phyloP scores from a whole-genome alignment of 345 rosid species.

The Pistacia atlantica region DNA sequence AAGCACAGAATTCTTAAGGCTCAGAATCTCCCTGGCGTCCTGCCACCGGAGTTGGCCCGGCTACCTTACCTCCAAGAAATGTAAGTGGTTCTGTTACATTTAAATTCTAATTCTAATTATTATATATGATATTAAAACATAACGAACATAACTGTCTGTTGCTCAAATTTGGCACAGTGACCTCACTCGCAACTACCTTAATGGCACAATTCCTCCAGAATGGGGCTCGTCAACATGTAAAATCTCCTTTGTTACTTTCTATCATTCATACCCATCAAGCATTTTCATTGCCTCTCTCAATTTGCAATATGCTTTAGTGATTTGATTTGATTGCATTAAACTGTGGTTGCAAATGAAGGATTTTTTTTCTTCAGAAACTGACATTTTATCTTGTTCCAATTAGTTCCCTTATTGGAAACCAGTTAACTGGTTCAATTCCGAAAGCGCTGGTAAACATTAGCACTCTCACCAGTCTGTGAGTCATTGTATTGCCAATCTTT shows the following conservation, averaged over 20 bases:
- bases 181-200: conserved; percentile 51
- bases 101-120: too few species aligned
- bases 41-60: conserved; percentile 42
- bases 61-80: conserved; percentile 46
- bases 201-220: conserved; percentile 48
- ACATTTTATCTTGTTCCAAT: not conserved
- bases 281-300: too few species aligned
- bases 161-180: conserved; percentile 32
- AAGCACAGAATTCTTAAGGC: conserved; percentile 42
- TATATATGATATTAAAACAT: too few species aligned
- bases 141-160: not conserved
- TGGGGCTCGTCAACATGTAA: conserved; percentile 51
- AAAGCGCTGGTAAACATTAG: conserved; percentile 48
- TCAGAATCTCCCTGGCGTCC: conserved; percentile 48
- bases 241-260: too few species aligned
- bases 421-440: conserved; percentile 52
- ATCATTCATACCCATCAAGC: not conserved
- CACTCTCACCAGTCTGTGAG: conserved; percentile 47
- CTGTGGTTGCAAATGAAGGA: too few species aligned
- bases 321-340: too few species aligned
- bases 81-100: conserved; percentile 23
- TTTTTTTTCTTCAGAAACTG: too few species aligned
- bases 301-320: too few species aligned
- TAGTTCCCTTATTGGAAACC: conserved; percentile 52
- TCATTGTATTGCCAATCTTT: not conserved